phyloP scores from a whole-genome alignment of 2,329 filamentous ascomycete species.

The Arthrocladium fulminans region DNA sequence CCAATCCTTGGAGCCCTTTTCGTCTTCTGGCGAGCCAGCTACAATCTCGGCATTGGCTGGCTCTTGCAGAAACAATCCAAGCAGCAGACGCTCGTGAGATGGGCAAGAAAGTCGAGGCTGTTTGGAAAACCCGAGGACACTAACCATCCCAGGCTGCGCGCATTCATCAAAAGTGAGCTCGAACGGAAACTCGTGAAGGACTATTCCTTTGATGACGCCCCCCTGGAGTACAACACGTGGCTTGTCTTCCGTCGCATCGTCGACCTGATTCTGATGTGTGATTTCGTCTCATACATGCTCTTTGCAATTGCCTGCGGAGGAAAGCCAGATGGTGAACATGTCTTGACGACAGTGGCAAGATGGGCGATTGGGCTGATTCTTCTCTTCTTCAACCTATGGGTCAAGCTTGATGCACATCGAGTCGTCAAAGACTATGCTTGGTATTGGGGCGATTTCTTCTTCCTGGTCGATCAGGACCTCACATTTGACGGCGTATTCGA shows the following conservation, averaged over 20 bases:
- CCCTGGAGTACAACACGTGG: slow-evolving; percentile 99
- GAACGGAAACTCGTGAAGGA: slow-evolving; percentile 91
- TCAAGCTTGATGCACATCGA: slow-evolving; percentile 92
- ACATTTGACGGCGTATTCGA: slow-evolving; percentile 99
- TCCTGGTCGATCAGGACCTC: slow-evolving; percentile 91
- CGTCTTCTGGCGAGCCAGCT: slow-evolving; percentile 82
- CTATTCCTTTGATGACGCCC: slow-evolving; percentile 86
- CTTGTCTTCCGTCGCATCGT: slow-evolving; percentile 90
- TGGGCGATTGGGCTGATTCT: slow-evolving; percentile 72
- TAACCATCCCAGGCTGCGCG: slow-evolving; percentile 72
- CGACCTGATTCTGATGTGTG: slow-evolving; percentile 96
- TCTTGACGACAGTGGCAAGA: slow-evolving; percentile 59
- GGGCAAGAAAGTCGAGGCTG: slow-evolving; percentile 76
- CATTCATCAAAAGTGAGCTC: slow-evolving; percentile 75
- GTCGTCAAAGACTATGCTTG: slow-evolving; percentile 99
- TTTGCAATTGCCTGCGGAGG: slow-evolving; percentile 85
- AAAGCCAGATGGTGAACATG: slow-evolving; percentile 62
- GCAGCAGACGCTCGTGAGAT: slow-evolving; percentile 73
- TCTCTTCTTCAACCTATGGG: slow-evolving; percentile 93
- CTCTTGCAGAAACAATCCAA: slow-evolving; percentile 85
- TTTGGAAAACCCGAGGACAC: slow-evolving; percentile 83
- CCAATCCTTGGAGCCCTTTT: slow-evolving; percentile 76
- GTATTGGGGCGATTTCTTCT: slow-evolving; percentile 99
- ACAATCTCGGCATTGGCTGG: slow-evolving; percentile 90
- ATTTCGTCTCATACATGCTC: slow-evolving; percentile 92